Percentiles rank a stretch among this genome's conserved stretches.
phyloP scores from a whole-genome alignment of 2,329 filamentous ascomycete species.

The Penicillium fuscoglaucum region DNA sequence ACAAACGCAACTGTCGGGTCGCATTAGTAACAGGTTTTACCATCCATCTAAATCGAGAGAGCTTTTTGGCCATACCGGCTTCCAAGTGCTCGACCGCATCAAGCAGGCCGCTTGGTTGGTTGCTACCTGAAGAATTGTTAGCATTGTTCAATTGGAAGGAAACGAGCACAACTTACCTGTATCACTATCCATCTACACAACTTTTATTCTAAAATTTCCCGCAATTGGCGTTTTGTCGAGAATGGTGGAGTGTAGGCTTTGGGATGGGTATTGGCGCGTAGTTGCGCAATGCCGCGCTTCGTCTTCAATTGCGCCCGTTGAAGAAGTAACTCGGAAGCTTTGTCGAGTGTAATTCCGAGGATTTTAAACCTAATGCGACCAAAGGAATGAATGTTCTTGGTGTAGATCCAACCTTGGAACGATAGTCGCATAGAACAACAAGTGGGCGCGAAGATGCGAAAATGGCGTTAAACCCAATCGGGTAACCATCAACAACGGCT shows the following conservation, averaged over 20 bases:
- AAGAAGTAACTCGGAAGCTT: not conserved
- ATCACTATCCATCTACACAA: conserved; percentile 4
- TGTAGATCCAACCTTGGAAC: not conserved
- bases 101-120: conserved; percentile 27
- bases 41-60: not conserved
- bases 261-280: not conserved
- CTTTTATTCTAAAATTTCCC: not conserved
- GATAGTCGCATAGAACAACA: conserved; percentile 10
- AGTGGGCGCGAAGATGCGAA: conserved; percentile 13
- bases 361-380: too few species aligned
- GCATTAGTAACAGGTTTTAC: not conserved
- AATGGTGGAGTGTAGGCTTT: not conserved
- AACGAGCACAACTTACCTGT: conserved; percentile 2
- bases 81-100: conserved; percentile 41
- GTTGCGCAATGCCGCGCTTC: not conserved
- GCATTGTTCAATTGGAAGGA: not conserved
- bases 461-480: conserved; percentile 22
- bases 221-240: not conserved
- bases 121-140: conserved; percentile 11
- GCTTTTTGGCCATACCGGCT: conserved; percentile 31
- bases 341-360: not conserved
- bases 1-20: conserved; percentile 36
- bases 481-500: conserved; percentile 22
- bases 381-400: not conserved
- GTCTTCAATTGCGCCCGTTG: not conserved